phyloP scores from a whole-genome alignment of 352 stramenopile genomes.

The Phytophthora pisi region DNA sequence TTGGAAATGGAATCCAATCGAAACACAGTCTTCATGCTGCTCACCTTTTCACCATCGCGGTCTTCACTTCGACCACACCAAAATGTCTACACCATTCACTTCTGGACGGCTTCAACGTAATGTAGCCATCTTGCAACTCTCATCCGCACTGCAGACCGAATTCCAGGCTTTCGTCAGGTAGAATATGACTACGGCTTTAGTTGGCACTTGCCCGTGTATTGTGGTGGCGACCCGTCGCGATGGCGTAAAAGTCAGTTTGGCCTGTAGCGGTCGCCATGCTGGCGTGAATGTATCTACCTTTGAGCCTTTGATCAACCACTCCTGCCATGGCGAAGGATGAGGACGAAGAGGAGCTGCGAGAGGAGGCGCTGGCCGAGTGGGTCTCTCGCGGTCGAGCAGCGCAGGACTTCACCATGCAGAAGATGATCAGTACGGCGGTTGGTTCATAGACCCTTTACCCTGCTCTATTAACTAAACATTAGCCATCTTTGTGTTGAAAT shows the following conservation, averaged over 20 bases:
- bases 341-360: constrained; percentile 58
- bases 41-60: too few relatives aligned
- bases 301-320: neutral
- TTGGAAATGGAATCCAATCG: too few relatives aligned
- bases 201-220: neutral
- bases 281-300: neutral
- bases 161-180: too few relatives aligned
- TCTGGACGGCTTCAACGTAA: too few relatives aligned
- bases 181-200: neutral
- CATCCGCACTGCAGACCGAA: too few relatives aligned
- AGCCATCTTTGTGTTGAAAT: too few relatives aligned
- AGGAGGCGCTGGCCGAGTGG: constrained; percentile 81
- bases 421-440: constrained; percentile 66
- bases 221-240: constrained; percentile 1
- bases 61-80: too few relatives aligned
- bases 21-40: too few relatives aligned
- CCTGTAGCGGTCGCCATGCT: neutral
- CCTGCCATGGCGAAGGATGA: constrained; percentile 11
- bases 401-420: constrained; percentile 78
- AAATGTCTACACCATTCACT: too few relatives aligned
- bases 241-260: neutral
- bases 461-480: too few relatives aligned
- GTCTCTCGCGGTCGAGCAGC: constrained; percentile 59
- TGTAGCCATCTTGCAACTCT: too few relatives aligned
- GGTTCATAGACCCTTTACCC: too few relatives aligned